phyloP scores from a whole-genome alignment of 2,329 filamentous ascomycete species.

The Onygena corvina region DNA sequence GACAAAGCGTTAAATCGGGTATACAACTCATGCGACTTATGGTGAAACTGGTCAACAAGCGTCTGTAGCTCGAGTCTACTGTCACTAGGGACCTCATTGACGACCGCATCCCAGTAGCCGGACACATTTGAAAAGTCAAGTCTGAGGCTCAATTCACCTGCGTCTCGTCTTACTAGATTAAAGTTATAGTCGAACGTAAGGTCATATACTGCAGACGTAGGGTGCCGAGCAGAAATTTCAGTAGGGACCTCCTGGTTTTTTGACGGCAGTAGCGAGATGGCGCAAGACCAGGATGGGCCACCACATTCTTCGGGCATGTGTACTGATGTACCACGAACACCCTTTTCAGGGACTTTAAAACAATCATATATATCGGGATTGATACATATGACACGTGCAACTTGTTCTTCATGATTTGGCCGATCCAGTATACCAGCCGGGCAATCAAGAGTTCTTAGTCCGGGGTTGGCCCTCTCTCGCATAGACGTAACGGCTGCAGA shows the following conservation, averaged over 20 bases:
- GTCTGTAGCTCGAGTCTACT: not conserved
- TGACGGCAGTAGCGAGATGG: not conserved
- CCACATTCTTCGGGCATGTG: not conserved
- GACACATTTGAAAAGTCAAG: not conserved
- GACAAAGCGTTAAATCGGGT: not conserved
- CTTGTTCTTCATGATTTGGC: conserved; percentile 2
- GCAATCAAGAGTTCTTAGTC: not conserved
- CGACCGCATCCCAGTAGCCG: not conserved
- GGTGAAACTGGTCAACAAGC: not conserved
- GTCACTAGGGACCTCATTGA: not conserved
- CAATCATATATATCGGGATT: not conserved
- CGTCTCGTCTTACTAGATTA: not conserved
- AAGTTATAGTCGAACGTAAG: not conserved
- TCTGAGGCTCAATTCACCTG: not conserved
- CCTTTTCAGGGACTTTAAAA: not conserved
- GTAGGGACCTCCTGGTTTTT: not conserved
- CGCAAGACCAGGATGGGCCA: conserved; percentile 2
- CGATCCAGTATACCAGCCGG: not conserved
- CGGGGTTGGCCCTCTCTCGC: not conserved
- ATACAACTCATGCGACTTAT: not conserved
- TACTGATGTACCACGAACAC: not conserved
- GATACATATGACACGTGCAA: not conserved
- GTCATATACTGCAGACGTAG: not conserved
- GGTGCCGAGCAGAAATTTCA: not conserved
- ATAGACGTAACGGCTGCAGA: not conserved